These are phyloP conservation scores for Syzygium aromaticum DNA, from an alignment of 345 rosid species.

Conservation along the genomic window DNA sequence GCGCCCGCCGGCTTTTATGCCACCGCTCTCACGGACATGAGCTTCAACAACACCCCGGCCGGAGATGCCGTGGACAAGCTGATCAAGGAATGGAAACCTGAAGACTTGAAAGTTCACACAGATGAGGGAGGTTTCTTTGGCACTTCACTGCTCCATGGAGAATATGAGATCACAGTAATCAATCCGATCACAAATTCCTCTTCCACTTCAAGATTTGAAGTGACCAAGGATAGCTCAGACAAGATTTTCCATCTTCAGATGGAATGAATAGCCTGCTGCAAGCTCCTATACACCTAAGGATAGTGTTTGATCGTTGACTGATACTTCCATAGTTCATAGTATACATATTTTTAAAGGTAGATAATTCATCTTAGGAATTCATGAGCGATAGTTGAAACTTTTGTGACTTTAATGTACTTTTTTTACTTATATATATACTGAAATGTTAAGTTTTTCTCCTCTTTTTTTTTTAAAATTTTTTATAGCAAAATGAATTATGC, in stretches of 20 bases:
- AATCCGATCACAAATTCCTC: slow-evolving; percentile 21
- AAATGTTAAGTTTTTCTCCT: too few relatives aligned
- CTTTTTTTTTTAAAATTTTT: too few relatives aligned
- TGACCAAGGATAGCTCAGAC: slow-evolving; percentile 10
- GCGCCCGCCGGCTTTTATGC: slow-evolving; percentile 37
- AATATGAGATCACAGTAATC: slow-evolving; percentile 27
- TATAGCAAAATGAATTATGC: too few relatives aligned
- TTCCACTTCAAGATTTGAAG: slow-evolving; percentile 17
- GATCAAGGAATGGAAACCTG: slow-evolving; percentile 39
- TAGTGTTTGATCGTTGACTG: neutral
- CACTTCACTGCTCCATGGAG: slow-evolving; percentile 45
- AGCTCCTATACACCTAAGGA: neutral
- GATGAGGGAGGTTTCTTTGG: slow-evolving; percentile 20
- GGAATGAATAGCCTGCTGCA: slow-evolving; percentile 3
- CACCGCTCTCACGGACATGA: slow-evolving; percentile 33
- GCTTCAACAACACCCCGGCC: slow-evolving; percentile 34
- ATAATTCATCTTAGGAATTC: neutral
- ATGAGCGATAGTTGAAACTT: neutral
- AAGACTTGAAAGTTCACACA: neutral
- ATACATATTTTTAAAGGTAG: neutral
- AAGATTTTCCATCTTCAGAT: neutral
- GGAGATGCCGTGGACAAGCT: slow-evolving; percentile 66
- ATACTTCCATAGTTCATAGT: neutral
- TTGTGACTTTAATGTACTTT: neutral
- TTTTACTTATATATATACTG: neutral